Base-by-base conservation (phyloP, 495 filamentous ascomycete genomes). In the Xylaria nigripes region DNA sequence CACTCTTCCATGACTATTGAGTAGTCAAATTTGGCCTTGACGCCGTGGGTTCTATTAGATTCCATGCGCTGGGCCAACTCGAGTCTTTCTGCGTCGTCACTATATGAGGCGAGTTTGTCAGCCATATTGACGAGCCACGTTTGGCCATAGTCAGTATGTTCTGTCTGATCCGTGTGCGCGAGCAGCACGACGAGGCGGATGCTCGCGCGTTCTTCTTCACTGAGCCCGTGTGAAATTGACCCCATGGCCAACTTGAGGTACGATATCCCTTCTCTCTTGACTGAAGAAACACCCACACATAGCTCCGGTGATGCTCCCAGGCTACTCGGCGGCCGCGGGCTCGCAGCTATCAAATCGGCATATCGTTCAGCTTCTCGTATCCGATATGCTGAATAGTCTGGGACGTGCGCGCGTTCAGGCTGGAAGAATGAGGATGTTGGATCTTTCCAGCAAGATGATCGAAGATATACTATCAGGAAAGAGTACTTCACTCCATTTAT, bases 141-240 rank as follows among this genome's bases (percentile, higher is more conserved):
- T 27, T 79, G 65, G 34, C 63, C 59, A 50, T 74, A 76, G 48
- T 74, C 72, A 6, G 73, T 72, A 59, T 83, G 81, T n/a, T 60
- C 55, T 10, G 51, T 51, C 16, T 77, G 74, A 46, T 77, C 62
- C 22, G 67, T 68, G 45, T 81, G 72, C 18, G 79, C 76, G 48
- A 83, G 72, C 40, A 84, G 71, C 6, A 79, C 67, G 16, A 76
- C 68, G n/a, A 84, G 54, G 56, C 73, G 57, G 40, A 83, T 66
- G 9, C 64, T 56, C 3, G 61, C 54, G 24, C 79, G 70, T 62
- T 83, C 75, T 16, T 70, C 56, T 2, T 63, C 50, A 18, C 71
- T 73, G 0, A 84, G 63, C 1, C 70, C 71, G 21, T 75, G 74
- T 27, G 77, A 68, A 22, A 83, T 57, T 5, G 77, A 79, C 15